phyloP scores from a whole-genome alignment of 1,139 yeast genomes.

The Magnusiomyces clavatus region DNA sequence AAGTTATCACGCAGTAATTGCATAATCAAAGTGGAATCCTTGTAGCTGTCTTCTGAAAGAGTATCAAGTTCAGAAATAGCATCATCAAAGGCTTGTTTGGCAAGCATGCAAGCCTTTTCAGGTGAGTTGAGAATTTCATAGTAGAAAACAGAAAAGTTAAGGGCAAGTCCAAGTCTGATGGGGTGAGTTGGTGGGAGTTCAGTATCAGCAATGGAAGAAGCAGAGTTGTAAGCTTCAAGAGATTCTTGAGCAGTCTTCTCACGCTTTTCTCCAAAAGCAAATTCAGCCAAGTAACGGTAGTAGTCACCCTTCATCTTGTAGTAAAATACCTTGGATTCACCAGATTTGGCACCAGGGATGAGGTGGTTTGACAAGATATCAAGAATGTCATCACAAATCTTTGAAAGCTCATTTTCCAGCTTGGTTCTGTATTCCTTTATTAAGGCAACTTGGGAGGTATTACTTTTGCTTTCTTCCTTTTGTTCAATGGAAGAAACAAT shows the following conservation, averaged over 20 bases:
- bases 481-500: conserved; percentile 97
- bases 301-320: conserved; percentile 99
- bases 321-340: conserved; percentile 97
- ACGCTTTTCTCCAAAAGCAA: conserved; percentile 87
- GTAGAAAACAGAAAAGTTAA: conserved; percentile 96
- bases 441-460: conserved; percentile 74
- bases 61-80: conserved; percentile 99
- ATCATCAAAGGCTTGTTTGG: conserved; percentile 98
- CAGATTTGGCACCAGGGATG: conserved; percentile 92
- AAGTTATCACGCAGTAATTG: conserved; percentile 97
- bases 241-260: conserved; percentile 93
- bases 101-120: conserved; percentile 98
- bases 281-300: conserved; percentile 98
- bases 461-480: conserved; percentile 95
- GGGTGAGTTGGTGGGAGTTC: conserved; percentile 99
- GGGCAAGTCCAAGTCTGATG: conserved; percentile 95
- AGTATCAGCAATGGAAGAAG: conserved; percentile 95
- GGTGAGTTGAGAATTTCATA: conserved; percentile 98
- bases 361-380: conserved; percentile 81
- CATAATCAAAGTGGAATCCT: conserved; percentile 97
- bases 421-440: conserved; percentile 93
- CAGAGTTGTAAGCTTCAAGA: conserved; percentile 91
- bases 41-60: conserved; percentile 94
- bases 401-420: conserved; percentile 89
- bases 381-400: conserved; percentile 91